Conservation (phyloP, 2,329 filamentous ascomycete genomes). For the Epichloe typhina region DNA sequence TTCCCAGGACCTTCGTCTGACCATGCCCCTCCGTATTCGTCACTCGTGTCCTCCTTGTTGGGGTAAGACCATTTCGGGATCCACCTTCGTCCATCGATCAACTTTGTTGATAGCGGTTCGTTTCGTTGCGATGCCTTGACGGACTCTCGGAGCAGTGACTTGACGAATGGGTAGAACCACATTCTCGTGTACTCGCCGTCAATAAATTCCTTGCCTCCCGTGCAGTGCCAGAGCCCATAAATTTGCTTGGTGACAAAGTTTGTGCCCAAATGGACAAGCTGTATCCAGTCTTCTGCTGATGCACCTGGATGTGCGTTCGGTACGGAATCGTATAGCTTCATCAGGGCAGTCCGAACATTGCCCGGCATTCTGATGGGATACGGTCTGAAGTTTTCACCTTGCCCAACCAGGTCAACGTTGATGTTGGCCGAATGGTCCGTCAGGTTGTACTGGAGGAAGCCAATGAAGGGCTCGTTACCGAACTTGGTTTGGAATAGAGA, state of each 20-base stretch:
- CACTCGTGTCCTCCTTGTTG: background rate
- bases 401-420: constrained; percentile 13
- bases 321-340: constrained; percentile 18
- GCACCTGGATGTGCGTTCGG: constrained; percentile 14
- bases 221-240: constrained; percentile 26
- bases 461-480: constrained; percentile 21
- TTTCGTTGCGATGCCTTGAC: constrained; percentile 13
- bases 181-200: constrained; percentile 19
- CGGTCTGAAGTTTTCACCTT: constrained; percentile 16
- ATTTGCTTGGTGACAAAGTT: constrained; percentile 25
- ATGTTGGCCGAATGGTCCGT: constrained; percentile 12
- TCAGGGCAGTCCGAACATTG: constrained; percentile 16
- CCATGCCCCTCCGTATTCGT: constrained; percentile 14
- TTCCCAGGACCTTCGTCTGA: constrained; percentile 9
- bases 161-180: constrained; percentile 25
- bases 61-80: constrained; percentile 10
- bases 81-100: constrained; percentile 21
- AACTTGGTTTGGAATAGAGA: constrained; percentile 26
- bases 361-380: constrained; percentile 20
- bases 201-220: constrained; percentile 21
- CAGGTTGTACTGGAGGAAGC: constrained; percentile 19
- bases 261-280: constrained; percentile 19
- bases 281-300: constrained; percentile 19
- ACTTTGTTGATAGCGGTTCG: constrained; percentile 13
- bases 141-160: constrained; percentile 17